Percentiles rank a stretch among this genome's conserved stretches.
These are phyloP conservation scores for Thraustochytrium sp. DNA, from an alignment of 352 stramenopile species.

Conservation along the genomic window DNA sequence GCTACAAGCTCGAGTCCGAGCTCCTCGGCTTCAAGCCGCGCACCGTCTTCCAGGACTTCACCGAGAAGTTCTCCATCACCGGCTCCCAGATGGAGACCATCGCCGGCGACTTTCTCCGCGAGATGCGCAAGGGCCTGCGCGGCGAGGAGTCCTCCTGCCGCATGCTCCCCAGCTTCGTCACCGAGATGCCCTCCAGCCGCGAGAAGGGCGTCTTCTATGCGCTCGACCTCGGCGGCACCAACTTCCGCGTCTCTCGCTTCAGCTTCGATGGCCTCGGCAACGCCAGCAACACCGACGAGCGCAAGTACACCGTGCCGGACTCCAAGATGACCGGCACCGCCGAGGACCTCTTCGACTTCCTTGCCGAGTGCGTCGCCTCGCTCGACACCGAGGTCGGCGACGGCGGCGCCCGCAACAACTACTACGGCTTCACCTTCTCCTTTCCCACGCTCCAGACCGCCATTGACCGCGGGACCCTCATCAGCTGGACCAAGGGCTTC, in stretches of 20 bases:
- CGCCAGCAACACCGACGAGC: background rate
- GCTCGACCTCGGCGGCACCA: slow-evolving; percentile 50
- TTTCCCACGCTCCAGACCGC: slow-evolving; percentile 51
- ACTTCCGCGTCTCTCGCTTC: slow-evolving; percentile 47
- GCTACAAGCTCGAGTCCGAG: slow-evolving; percentile 44
- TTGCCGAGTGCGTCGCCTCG: slow-evolving; percentile 42
- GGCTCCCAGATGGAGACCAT: slow-evolving; percentile 33
- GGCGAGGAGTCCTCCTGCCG: slow-evolving; percentile 43
- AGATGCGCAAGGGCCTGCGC: slow-evolving; percentile 45
- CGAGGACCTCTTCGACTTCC: slow-evolving; percentile 48
- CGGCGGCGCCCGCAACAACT: background rate
- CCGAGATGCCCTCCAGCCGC: slow-evolving; percentile 43
- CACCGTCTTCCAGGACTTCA: background rate
- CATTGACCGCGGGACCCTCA: slow-evolving; percentile 49
- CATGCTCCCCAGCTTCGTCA: slow-evolving; percentile 48
- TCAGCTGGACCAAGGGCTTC: slow-evolving; percentile 55
- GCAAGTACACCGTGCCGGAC: slow-evolving; percentile 44
- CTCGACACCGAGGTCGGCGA: background rate
- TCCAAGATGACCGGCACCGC: slow-evolving; percentile 31
- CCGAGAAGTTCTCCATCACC: background rate
- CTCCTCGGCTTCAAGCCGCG: slow-evolving; percentile 9
- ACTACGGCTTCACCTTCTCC: slow-evolving; percentile 55
- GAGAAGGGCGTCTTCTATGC: slow-evolving; percentile 49
- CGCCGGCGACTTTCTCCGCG: slow-evolving; percentile 32
- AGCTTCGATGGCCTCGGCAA: background rate